These are phyloP conservation scores for Epichloe glyceriae DNA, from an alignment of 2,329 filamentous ascomycete species.

Conservation along the genomic window DNA sequence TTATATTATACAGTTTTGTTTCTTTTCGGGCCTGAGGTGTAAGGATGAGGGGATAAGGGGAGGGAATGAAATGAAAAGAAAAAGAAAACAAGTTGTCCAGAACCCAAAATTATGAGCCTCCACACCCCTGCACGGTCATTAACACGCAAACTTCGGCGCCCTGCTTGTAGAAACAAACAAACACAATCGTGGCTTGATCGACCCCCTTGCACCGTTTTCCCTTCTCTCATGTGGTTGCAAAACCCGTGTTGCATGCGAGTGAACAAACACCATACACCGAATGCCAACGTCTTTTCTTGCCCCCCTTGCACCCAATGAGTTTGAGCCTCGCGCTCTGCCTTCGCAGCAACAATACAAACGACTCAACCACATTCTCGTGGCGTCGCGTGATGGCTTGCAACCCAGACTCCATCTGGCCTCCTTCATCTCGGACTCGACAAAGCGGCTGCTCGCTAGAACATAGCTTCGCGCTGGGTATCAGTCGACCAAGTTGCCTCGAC, in stretches of 20 bases:
- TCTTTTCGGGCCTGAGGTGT: background rate
- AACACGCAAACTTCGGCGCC: background rate
- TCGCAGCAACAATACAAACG: background rate
- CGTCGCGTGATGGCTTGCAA: background rate
- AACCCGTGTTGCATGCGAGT: background rate
- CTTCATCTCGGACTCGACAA: constrained; percentile 3
- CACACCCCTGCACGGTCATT: constrained; percentile 6
- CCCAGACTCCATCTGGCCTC: background rate
- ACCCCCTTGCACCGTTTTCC: background rate
- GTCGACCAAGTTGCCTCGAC: constrained; percentile 5
- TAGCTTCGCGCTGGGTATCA: constrained; percentile 8
- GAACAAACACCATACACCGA: constrained; percentile 3
- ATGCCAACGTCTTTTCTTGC: background rate
- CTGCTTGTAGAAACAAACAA: background rate
- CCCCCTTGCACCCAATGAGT: background rate
- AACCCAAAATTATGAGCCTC: constrained; percentile 1
- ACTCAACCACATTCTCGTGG: background rate
- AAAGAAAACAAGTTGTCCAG: background rate
- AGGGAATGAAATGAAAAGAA: background rate
- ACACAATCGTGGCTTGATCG: background rate
- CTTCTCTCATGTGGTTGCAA: background rate
- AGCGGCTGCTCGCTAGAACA: background rate
- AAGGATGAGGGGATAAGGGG: background rate
- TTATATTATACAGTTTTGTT: background rate
- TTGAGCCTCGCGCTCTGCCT: background rate